Evolutionary conservation across 352 stramenopile genomes (phyloP).

Genomic region (Phytophthora megakarya): DNA sequence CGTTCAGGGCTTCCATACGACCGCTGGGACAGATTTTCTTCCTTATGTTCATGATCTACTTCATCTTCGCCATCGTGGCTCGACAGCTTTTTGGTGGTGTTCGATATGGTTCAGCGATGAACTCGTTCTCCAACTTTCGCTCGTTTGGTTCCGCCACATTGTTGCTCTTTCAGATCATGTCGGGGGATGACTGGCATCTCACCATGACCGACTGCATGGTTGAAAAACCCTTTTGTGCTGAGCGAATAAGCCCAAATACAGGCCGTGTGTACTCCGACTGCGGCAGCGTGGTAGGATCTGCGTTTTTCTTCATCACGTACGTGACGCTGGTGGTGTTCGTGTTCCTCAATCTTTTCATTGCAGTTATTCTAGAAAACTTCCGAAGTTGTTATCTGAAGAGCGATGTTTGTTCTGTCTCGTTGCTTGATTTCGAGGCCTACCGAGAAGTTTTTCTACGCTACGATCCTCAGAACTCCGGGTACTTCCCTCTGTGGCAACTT

Average conservation of each 20-base stretch:
- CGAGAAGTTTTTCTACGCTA: slow-evolving; percentile 71
- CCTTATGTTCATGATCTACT: slow-evolving; percentile 83
- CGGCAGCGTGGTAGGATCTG: slow-evolving; percentile 45
- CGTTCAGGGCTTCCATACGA: slow-evolving; percentile 67
- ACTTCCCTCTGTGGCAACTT: slow-evolving; percentile 73
- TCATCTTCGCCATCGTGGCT: slow-evolving; percentile 79
- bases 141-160: slow-evolving; percentile 62
- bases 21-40: slow-evolving; percentile 82
- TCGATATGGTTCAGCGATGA: slow-evolving; percentile 61
- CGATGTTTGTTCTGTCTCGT: slow-evolving; percentile 73
- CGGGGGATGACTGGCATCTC: slow-evolving; percentile 81
- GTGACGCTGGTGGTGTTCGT: slow-evolving; percentile 82
- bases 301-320: slow-evolving; percentile 74
- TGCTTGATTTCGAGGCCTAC: slow-evolving; percentile 80
- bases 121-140: slow-evolving; percentile 75
- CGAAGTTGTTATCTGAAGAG: slow-evolving; percentile 78
- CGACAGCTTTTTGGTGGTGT: slow-evolving; percentile 77
- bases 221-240: slow-evolving; percentile 59
- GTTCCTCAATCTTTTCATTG: slow-evolving; percentile 85
- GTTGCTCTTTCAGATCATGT: slow-evolving; percentile 85
- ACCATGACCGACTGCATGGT: slow-evolving; percentile 84
- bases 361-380: slow-evolving; percentile 86
- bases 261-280: slow-evolving; percentile 64
- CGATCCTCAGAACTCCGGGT: slow-evolving; percentile 56
- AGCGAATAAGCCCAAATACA: slow-evolving; percentile 38